Evolutionary conservation across 1,284 basidiomycete species (phyloP).

Genomic region (Ustilago xerochloae): DNA sequence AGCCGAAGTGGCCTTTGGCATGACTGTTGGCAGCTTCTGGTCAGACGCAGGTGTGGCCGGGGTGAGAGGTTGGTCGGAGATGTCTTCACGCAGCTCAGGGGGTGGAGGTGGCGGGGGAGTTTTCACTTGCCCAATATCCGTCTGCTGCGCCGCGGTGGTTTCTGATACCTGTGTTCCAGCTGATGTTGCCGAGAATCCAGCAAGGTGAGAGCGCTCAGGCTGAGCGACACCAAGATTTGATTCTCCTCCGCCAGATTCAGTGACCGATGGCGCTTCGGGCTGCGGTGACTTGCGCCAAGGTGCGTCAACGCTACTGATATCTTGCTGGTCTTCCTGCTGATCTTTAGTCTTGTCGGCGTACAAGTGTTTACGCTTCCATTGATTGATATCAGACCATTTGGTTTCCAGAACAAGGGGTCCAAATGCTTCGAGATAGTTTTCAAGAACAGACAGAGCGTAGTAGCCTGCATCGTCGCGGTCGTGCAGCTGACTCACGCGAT

Average conservation of each 20-base stretch:
- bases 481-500: not conserved
- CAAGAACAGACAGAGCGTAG: not conserved
- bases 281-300: no score
- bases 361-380: conserved; percentile 2
- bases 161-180: not conserved
- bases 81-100: no score
- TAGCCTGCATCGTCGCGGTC: conserved; percentile 2
- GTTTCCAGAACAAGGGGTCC: conserved; percentile 5
- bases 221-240: not conserved
- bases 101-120: not conserved
- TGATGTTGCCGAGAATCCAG: not conserved
- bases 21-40: no score
- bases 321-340: no score
- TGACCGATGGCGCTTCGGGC: not conserved
- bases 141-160: not conserved
- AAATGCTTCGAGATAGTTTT: not conserved
- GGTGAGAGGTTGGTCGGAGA: no score
- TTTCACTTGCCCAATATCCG: not conserved
- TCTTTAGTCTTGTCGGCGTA: not conserved
- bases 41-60: no score
- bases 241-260: not conserved
- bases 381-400: conserved; percentile 1
- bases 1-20: no score
- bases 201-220: not conserved
- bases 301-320: no score